A percentile compares a stretch with the other conserved stretches of the same genome.
Evolutionary conservation across 805 yeast genomes (phyloP).

Genomic region (Yarrowia yakushimensis): DNA sequence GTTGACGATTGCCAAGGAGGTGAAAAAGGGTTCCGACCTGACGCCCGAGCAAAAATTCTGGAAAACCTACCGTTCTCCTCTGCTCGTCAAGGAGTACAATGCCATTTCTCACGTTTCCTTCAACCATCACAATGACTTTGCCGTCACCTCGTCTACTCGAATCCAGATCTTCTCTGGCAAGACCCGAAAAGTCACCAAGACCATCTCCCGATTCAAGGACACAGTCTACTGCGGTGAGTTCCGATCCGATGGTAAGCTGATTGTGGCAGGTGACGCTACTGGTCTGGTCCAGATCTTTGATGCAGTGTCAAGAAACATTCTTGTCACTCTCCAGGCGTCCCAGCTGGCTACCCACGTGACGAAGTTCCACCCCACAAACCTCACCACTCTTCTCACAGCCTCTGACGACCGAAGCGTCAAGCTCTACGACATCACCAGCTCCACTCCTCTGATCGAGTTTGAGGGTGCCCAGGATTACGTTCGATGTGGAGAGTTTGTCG

Average conservation of each 20-base stretch:
- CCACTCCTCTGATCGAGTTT: slow-evolving; percentile 67
- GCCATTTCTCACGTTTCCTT: slow-evolving; percentile 85
- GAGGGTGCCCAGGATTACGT: slow-evolving; percentile 83
- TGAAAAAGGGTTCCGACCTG: slow-evolving; percentile 14
- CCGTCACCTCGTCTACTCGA: slow-evolving; percentile 85
- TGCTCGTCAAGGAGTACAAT: slow-evolving; percentile 87
- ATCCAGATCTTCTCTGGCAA: slow-evolving; percentile 92
- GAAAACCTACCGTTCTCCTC: slow-evolving; percentile 82
- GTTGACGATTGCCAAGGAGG: slow-evolving; percentile 23
- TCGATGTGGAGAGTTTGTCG: slow-evolving; percentile 74
- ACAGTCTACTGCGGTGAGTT: slow-evolving; percentile 89
- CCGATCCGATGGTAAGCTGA: slow-evolving; percentile 82
- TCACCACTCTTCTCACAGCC: slow-evolving; percentile 76
- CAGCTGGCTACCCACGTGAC: slow-evolving; percentile 90
- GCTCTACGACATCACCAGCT: slow-evolving; percentile 82
- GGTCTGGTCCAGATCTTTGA: slow-evolving; percentile 92
- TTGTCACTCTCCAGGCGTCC: slow-evolving; percentile 79
- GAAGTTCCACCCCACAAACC: slow-evolving; percentile 76
- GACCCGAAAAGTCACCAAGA: slow-evolving; percentile 85
- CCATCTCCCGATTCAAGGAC: slow-evolving; percentile 84
- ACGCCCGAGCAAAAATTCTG: slow-evolving; percentile 78
- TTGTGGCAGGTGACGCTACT: slow-evolving; percentile 93
- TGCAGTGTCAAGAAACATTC: slow-evolving; percentile 69
- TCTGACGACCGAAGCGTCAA: slow-evolving; percentile 87
- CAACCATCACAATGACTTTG: slow-evolving; percentile 72